Conservation (phyloP, 129 eudicot genomes). For the Ambrosia trifida region DNA sequence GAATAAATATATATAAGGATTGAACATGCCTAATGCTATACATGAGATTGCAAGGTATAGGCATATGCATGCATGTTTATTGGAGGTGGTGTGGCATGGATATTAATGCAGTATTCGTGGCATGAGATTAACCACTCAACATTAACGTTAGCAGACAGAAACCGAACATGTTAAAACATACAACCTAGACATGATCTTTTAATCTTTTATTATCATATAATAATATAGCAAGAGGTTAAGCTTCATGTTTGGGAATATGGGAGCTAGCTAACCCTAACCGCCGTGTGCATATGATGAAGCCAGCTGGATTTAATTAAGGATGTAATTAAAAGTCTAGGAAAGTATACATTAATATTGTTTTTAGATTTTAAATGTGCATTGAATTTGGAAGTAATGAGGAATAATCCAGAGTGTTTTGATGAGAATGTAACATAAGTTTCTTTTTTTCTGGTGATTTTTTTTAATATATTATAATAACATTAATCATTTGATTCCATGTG, state of each 20-base stretch:
- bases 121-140: conserved; percentile 26
- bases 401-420: conserved; percentile 84
- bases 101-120: conserved; percentile 15
- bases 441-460: conserved; percentile 22
- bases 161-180: conserved; percentile 39
- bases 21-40: conserved; percentile 2
- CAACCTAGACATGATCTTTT: conserved; percentile 29
- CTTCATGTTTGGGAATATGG: conserved; percentile 59
- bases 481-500: conserved; percentile 92
- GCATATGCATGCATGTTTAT: conserved; percentile 5
- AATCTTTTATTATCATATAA: background rate
- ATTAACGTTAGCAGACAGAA: conserved; percentile 35
- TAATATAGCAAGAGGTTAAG: conserved; percentile 20
- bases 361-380: conserved; percentile 46
- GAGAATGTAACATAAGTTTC: conserved; percentile 36
- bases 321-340: conserved; percentile 12
- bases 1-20: background rate
- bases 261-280: conserved; percentile 33
- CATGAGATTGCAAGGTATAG: background rate
- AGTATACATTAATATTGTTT: background rate
- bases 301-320: conserved; percentile 36
- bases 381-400: conserved; percentile 57
- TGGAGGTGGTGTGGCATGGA: conserved; percentile 3
- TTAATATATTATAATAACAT: conserved; percentile 37
- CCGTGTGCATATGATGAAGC: conserved; percentile 31